Conservation (phyloP, 1,139 yeast species). For the Scheffersomyces quercinus region DNA sequence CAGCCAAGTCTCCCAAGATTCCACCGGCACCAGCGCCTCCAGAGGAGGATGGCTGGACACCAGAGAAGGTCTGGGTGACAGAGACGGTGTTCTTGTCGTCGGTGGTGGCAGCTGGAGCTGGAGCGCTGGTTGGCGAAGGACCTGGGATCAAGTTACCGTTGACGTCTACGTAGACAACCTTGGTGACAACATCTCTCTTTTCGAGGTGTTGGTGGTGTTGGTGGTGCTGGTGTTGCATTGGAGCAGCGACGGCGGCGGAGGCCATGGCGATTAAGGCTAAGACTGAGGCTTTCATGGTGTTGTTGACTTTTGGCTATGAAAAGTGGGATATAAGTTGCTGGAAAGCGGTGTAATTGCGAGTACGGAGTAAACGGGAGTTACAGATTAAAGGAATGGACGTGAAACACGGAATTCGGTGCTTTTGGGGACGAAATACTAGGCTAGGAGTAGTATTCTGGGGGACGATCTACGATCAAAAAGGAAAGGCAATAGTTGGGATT, state of each 20-base stretch:
- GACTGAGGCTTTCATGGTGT: slow-evolving; percentile 15
- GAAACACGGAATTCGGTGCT: too few species aligned
- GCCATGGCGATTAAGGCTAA: slow-evolving; percentile 20
- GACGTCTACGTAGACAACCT: slow-evolving; percentile 18
- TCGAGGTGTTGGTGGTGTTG: slow-evolving; percentile 15
- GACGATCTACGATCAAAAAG: slow-evolving; percentile 9
- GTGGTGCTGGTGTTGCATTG: slow-evolving; percentile 16
- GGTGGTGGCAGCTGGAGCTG: slow-evolving; percentile 18
- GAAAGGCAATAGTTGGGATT: slow-evolving; percentile 25
- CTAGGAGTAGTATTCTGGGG: not conserved
- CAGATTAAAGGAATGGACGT: too few species aligned
- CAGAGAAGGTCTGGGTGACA: slow-evolving; percentile 19
- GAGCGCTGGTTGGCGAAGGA: slow-evolving; percentile 17
- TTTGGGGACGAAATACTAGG: too few species aligned
- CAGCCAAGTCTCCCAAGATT: slow-evolving; percentile 56
- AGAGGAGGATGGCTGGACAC: slow-evolving; percentile 4
- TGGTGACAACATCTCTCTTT: slow-evolving; percentile 17
- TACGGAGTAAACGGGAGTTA: too few species aligned
- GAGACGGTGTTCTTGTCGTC: slow-evolving; percentile 16
- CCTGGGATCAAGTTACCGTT: slow-evolving; percentile 12
- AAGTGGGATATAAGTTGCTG: too few species aligned
- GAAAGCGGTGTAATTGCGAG: too few species aligned
- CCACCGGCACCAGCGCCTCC: slow-evolving; percentile 25
- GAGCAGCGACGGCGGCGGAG: slow-evolving; percentile 18
- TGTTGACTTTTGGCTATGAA: too few species aligned